phyloP scores from a whole-genome alignment of 495 filamentous ascomycete genomes.

The Lophiostoma macrostomum region DNA sequence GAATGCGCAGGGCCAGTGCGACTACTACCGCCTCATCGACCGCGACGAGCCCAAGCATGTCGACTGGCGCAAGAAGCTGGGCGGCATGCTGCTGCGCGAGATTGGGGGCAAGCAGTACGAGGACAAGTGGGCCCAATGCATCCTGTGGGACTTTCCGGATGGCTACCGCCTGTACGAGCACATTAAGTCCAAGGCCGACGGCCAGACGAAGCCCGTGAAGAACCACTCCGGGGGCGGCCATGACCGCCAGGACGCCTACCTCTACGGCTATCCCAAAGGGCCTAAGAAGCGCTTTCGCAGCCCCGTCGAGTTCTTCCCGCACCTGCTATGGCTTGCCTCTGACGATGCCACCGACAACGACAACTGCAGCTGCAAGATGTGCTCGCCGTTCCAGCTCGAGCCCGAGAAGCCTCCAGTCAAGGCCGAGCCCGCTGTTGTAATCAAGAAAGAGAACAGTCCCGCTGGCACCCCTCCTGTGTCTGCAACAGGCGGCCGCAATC shows the following conservation, averaged over 20 bases:
- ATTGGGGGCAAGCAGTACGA: constrained; percentile 41
- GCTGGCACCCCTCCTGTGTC: neutral
- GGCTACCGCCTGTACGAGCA: constrained; percentile 60
- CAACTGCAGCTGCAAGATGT: constrained; percentile 59
- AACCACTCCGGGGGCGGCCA: constrained; percentile 44
- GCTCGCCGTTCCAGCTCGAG: constrained; percentile 47
- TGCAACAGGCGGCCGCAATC: constrained; percentile 3
- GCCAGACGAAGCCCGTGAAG: constrained; percentile 40
- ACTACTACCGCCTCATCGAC: constrained; percentile 47
- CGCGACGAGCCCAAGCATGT: constrained; percentile 45
- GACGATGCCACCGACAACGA: constrained; percentile 52
- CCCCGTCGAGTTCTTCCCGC: constrained; percentile 59
- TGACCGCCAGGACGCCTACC: constrained; percentile 55
- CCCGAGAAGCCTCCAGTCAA: constrained; percentile 33
- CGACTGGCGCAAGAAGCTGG: constrained; percentile 57
- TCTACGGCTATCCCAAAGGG: constrained; percentile 60
- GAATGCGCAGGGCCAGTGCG: constrained; percentile 47
- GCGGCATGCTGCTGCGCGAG: constrained; percentile 49
- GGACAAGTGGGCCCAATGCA: constrained; percentile 44
- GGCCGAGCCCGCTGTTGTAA: constrained; percentile 8
- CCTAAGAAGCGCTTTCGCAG: constrained; percentile 58
- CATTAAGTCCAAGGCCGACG: constrained; percentile 45
- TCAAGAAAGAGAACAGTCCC: constrained; percentile 37
- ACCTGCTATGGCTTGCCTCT: constrained; percentile 57
- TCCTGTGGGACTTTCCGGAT: constrained; percentile 53